These are phyloP conservation scores for Dioscorea dumetorum DNA, from an alignment of 106 monocot genomes.

Conservation along the genomic window DNA sequence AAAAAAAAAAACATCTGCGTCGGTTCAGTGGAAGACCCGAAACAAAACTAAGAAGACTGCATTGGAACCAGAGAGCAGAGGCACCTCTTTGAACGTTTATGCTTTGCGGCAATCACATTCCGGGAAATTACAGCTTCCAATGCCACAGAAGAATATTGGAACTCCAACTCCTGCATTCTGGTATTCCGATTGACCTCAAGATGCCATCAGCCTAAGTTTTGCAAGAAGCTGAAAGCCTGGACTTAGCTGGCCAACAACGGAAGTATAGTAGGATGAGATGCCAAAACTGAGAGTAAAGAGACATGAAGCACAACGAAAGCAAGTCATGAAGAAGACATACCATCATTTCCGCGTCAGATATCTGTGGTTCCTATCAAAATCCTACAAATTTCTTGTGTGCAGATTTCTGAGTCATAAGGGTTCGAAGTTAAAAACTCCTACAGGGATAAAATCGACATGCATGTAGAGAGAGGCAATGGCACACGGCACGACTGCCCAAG, in stretches of 20 bases:
- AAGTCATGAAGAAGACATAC: background rate
- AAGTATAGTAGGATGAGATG: background rate
- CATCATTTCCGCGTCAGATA: background rate
- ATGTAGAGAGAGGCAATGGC: too few species aligned
- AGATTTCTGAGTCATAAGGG: too few species aligned
- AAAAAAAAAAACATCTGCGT: too few species aligned
- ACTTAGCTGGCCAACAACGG: too few species aligned
- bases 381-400: background rate
- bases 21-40: too few species aligned
- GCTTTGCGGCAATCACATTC: constrained; percentile 17
- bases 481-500: too few species aligned
- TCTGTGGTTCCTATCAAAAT: constrained; percentile 1
- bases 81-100: constrained; percentile 66
- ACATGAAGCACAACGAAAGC: background rate
- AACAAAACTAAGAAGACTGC: too few species aligned
- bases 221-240: background rate
- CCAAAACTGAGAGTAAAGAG: background rate
- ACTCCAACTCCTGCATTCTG: constrained; percentile 14
- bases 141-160: constrained; percentile 8
- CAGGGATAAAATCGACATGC: too few species aligned
- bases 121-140: constrained; percentile 19
- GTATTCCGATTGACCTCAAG: constrained; percentile 12
- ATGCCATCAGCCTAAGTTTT: constrained; percentile 11
- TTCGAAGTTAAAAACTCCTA: too few species aligned
- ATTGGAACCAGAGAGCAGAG: background rate